Base-by-base conservation (phyloP, 495 filamentous ascomycete species). In the Xylaria acuta region DNA sequence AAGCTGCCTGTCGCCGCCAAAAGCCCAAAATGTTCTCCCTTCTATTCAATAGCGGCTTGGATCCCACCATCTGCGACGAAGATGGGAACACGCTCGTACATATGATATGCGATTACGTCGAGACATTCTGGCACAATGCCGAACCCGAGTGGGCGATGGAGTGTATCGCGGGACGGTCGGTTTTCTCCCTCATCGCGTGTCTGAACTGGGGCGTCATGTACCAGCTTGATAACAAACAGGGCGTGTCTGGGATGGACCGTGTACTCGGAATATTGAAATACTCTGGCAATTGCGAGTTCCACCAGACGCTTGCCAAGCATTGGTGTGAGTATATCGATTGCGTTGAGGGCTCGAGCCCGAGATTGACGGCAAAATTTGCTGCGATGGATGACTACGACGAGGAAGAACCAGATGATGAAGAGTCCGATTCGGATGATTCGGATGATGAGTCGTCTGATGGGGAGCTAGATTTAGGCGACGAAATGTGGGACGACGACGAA, bases 51-150 rank as follows among this genome's bases (percentile, higher is more conserved):
- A 30, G 4, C 2, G 67, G 65, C 56, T 45, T 70, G 54, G 65
- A 68, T 45, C 20, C 30, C 18, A 18, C 45, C n/a, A 22, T 53
- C 22, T 63, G 32, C 22, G 74, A 73, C 30, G 56, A 68, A 38
- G 7, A 64, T 11, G 71, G 71, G 45, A 73, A 75, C 45, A 67
- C 74, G 36, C 56, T 75, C 9, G 30, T 75, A 14, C 72, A 60
- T 22, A 68, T 68, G 65, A 73, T 73, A 64, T 73, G 72, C 63
- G 72, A 69, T 47, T 41, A 70, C n/a, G 69, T 73, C 22, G 66
- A 68, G 16, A 59, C 22, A 6, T 51, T 41, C 18, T 59, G 63
- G 63, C 71, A 63, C 16, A 49, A 58, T 16, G 53, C 45, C 5
- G 62, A 70, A 7, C 63, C 62, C 7, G n/a, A 66, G 16, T 58